These are phyloP conservation scores for Postia placenta DNA, from an alignment of 768 basidiomycete species.

Conservation along the genomic window DNA sequence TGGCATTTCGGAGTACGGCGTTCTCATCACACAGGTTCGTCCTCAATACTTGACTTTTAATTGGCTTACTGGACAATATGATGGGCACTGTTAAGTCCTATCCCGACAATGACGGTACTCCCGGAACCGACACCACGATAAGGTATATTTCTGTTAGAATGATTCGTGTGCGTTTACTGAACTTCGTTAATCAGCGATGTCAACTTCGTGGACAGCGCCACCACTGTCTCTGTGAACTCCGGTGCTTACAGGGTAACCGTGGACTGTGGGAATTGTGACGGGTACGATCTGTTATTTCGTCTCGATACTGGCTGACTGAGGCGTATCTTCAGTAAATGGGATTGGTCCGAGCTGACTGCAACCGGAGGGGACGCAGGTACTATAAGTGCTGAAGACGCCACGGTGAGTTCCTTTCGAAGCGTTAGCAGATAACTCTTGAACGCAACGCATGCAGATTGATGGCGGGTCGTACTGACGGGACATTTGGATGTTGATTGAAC, in stretches of 20 bases:
- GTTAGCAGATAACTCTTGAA: too few species aligned
- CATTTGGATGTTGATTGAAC: too few species aligned
- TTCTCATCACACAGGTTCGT: conserved; percentile 53
- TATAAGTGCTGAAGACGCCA: conserved; percentile 8
- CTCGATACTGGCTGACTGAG: too few species aligned
- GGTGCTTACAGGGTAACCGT: conserved; percentile 43
- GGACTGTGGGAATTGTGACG: conserved; percentile 39
- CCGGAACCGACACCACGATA: conserved; percentile 51
- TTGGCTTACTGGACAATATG: too few species aligned
- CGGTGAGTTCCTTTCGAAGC: neutral
- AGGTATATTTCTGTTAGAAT: conserved; percentile 37
- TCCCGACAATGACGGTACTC: conserved; percentile 42
- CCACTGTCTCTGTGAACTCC: conserved; percentile 35
- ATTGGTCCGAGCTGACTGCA: conserved; percentile 41
- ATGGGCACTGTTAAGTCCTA: conserved; percentile 55
- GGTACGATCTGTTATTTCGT: neutral
- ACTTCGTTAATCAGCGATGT: conserved; percentile 33
- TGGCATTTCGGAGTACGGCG: conserved; percentile 42
- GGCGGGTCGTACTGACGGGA: neutral
- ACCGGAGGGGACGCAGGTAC: conserved; percentile 38
- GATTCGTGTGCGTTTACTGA: neutral
- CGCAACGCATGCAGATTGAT: neutral
- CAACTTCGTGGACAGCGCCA: conserved; percentile 38
- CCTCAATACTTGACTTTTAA: too few species aligned
- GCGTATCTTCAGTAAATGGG: conserved; percentile 35